Evolutionary conservation across 352 stramenopile genomes (phyloP), one percentile per base, ranked within the genome.

Genomic region (Globisporangium cystogenes): DNA sequence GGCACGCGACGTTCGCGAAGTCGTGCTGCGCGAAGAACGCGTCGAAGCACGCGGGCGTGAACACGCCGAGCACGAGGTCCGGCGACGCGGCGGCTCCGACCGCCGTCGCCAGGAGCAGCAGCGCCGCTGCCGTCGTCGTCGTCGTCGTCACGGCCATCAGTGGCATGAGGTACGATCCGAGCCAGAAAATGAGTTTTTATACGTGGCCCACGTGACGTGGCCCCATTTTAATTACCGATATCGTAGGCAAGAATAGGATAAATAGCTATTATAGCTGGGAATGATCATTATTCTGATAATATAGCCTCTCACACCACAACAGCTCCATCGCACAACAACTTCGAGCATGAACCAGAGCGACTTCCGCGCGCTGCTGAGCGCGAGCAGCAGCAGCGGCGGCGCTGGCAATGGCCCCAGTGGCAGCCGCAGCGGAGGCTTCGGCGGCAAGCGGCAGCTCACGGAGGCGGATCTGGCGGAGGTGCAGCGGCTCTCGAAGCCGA

Each of bases 11-110:
- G 64, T 96, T 89, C 46, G 69, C 61, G 27, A 96, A 92, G 72
- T 94, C 78, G 53, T 91, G 81, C 8, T 91, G 56, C 24, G 67
- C 85, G 54, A 83, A 79, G 64, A 93, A 93, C 16, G 77, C 76
- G 51, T 90, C 74, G 49, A 89, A 93, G 64, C 86, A 96, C 40
- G 75, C 49, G 18, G 82, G 75, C 39, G 81, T 87, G 54, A 93
- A 73, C 37, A 95, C 59, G 11, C 80, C 81, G 45, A 87, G 69
- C 16, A 92, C 60, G 23, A 93, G 65, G 51, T 88, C 77, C 24
- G 46, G 18, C 10, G 57, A 59, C 12, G 62, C 29, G 5, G 51
- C 58, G 7, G 51, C 41, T 4, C 46, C 39, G 36, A 35, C 33
- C 36, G 57, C 42, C 24, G 48, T 51, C 20, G 60, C 16, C 18